A percentile compares a stretch with the other conserved stretches of the same genome.
These are phyloP conservation scores for Fusarium virguliforme DNA, from an alignment of 2,329 filamentous ascomycete genomes.

Conservation along the genomic window DNA sequence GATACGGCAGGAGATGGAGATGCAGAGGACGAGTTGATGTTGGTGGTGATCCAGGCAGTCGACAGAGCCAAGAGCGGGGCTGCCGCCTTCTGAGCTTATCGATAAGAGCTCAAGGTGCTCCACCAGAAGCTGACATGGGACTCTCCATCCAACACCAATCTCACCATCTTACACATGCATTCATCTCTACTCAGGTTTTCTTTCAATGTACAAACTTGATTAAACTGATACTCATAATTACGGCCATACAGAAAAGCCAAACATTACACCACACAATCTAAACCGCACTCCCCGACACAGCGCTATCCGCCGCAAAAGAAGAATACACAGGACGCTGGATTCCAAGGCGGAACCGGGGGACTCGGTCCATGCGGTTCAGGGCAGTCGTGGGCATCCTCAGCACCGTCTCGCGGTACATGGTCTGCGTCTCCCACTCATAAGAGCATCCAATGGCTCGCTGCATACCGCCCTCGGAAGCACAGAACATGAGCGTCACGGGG, in stretches of 20 bases:
- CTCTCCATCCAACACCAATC: not conserved
- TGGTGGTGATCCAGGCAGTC: conserved; percentile 31
- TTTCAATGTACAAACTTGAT: conserved; percentile 6
- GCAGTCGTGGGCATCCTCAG: conserved; percentile 46
- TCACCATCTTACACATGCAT: not conserved
- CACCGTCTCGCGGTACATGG: conserved; percentile 51
- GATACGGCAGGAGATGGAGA: conserved; percentile 30
- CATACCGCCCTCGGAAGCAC: conserved; percentile 50
- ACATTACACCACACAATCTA: not conserved
- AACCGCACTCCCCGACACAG: conserved; percentile 13
- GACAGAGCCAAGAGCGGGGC: conserved; percentile 5
- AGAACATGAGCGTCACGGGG: conserved; percentile 50
- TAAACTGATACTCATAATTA: not conserved
- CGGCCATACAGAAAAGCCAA: not conserved
- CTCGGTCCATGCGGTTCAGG: conserved; percentile 48
- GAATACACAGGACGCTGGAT: conserved; percentile 45
- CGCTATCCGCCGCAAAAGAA: conserved; percentile 33
- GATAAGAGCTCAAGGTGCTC: conserved; percentile 47
- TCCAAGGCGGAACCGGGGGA: conserved; percentile 48
- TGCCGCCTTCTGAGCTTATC: conserved; percentile 37
- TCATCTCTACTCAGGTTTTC: not conserved
- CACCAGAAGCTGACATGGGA: not conserved
- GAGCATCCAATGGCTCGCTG: conserved; percentile 50
- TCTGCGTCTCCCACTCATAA: conserved; percentile 51
- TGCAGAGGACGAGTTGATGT: conserved; percentile 41